A percentile compares a stretch with the other conserved stretches of the same genome.
Evolutionary conservation across 345 rosid genomes (phyloP).

Genomic region (Zanthoxylum bungeanum): DNA sequence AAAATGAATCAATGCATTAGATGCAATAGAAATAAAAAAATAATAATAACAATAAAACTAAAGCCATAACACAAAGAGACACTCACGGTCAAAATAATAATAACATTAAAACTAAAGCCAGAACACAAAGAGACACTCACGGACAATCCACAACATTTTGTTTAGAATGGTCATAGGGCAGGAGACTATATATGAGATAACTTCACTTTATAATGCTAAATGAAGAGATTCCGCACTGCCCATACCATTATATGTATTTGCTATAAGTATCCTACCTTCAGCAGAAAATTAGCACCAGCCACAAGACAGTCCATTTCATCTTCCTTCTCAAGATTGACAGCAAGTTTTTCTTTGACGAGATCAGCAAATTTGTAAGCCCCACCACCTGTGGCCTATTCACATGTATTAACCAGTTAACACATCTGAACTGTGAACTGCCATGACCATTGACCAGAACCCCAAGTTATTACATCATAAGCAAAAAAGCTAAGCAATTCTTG

Average conservation of each 20-base stretch:
- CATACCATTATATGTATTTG: slow-evolving; percentile 11
- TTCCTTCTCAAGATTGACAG: slow-evolving; percentile 77
- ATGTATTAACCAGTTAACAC: slow-evolving; percentile 19
- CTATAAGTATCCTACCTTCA: slow-evolving; percentile 55
- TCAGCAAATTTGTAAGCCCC: slow-evolving; percentile 94
- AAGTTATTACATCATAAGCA: not conserved
- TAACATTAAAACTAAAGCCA: not conserved
- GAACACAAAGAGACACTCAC: not conserved
- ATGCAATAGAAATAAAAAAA: not conserved
- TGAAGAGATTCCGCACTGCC: not conserved
- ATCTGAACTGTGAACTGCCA: not conserved
- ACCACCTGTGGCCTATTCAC: slow-evolving; percentile 92
- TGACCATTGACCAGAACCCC: not conserved
- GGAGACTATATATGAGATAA: not conserved
- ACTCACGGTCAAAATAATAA: not conserved
- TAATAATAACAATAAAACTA: not conserved
- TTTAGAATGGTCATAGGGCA: not conserved
- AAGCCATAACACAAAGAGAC: not conserved
- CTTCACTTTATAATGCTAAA: not conserved
- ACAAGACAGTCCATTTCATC: slow-evolving; percentile 98
- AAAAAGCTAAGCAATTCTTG: slow-evolving; percentile 1
- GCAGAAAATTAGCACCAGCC: slow-evolving; percentile 88
- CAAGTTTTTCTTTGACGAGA: slow-evolving; percentile 85
- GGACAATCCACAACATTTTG: not conserved
- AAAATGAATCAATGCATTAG: not conserved